phyloP scores from a whole-genome alignment of 2,329 filamentous ascomycete species.

The Sporothrix brunneoviolacea region DNA sequence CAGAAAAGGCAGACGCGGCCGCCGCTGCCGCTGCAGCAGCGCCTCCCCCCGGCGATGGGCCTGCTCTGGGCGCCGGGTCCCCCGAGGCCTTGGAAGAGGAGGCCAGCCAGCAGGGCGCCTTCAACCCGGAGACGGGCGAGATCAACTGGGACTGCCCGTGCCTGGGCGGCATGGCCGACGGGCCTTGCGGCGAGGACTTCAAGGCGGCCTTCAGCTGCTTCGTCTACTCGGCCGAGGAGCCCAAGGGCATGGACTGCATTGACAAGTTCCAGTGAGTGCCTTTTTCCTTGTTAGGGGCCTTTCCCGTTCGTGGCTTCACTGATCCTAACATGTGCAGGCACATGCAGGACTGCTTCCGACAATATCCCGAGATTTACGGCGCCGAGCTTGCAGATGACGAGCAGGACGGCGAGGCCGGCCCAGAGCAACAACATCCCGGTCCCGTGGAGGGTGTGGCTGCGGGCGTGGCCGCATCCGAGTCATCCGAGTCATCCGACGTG shows the following conservation, averaged over 20 bases:
- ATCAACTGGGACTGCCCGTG: constrained; percentile 99
- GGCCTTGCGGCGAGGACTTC: constrained; percentile 93
- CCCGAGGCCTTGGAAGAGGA: constrained; percentile 65
- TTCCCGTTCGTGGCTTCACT: too few species aligned
- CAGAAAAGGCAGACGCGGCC: constrained; percentile 18
- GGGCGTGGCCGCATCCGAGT: constrained; percentile 19
- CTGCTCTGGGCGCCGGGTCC: constrained; percentile 24
- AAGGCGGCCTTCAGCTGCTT: constrained; percentile 96
- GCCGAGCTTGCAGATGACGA: constrained; percentile 78
- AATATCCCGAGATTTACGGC: constrained; percentile 89
- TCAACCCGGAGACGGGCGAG: constrained; percentile 97
- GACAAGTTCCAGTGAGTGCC: constrained; percentile 85
- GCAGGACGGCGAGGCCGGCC: constrained; percentile 25
- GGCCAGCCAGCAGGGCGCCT: constrained; percentile 80
- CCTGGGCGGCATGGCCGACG: constrained; percentile 92
- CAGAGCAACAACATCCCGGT: constrained; percentile 15
- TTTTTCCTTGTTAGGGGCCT: background rate
- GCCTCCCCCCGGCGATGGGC: constrained; percentile 3
- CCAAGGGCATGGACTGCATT: constrained; percentile 96
- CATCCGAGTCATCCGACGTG: too few species aligned
- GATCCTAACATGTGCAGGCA: too few species aligned
- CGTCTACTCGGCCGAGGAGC: constrained; percentile 88
- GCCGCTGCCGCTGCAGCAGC: constrained; percentile 9
- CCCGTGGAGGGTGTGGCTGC: constrained; percentile 24
- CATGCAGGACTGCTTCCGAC: constrained; percentile 96